A percentile compares a stretch with the other conserved stretches of the same genome.
Conservation (phyloP, 768 basidiomycete species). For the Rhizopogon roseolus region DNA sequence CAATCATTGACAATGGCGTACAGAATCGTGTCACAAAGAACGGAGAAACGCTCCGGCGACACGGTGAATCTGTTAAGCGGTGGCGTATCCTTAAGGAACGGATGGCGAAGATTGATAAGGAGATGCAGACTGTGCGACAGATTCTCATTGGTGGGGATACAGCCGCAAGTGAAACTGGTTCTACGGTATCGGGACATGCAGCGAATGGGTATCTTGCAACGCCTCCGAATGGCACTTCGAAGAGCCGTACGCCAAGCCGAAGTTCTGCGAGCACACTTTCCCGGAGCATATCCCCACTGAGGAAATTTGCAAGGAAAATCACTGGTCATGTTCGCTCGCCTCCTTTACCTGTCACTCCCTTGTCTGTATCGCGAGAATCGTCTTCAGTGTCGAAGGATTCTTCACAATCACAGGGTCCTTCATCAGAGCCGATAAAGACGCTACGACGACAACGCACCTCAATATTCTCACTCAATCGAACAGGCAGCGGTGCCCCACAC, state of each 20-base stretch:
- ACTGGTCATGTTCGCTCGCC: constrained; percentile 42
- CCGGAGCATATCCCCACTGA: constrained; percentile 75
- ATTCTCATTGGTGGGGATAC: constrained; percentile 47
- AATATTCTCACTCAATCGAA: constrained; percentile 48
- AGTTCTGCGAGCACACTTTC: constrained; percentile 55
- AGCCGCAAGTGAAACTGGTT: constrained; percentile 62
- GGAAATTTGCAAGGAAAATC: constrained; percentile 71
- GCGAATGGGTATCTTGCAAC: constrained; percentile 62
- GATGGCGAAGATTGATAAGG: constrained; percentile 73
- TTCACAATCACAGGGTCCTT: constrained; percentile 28
- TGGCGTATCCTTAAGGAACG: constrained; percentile 81
- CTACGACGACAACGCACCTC: constrained; percentile 61
- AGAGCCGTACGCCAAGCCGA: constrained; percentile 36
- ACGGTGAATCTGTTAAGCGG: constrained; percentile 82
- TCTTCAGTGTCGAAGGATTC: constrained; percentile 1
- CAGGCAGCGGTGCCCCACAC: constrained; percentile 34
- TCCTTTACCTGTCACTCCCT: constrained; percentile 38
- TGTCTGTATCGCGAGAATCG: constrained; percentile 39
- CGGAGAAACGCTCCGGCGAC: constrained; percentile 87
- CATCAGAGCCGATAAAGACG: constrained; percentile 46
- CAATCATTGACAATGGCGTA: constrained; percentile 92
- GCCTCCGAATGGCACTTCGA: constrained; percentile 43
- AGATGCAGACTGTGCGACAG: constrained; percentile 72
- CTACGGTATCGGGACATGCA: constrained; percentile 57
- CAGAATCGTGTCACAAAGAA: constrained; percentile 94